These are phyloP conservation scores for Colletotrichum cordylinicola DNA, from an alignment of 2,329 filamentous ascomycete genomes.

Conservation along the genomic window DNA sequence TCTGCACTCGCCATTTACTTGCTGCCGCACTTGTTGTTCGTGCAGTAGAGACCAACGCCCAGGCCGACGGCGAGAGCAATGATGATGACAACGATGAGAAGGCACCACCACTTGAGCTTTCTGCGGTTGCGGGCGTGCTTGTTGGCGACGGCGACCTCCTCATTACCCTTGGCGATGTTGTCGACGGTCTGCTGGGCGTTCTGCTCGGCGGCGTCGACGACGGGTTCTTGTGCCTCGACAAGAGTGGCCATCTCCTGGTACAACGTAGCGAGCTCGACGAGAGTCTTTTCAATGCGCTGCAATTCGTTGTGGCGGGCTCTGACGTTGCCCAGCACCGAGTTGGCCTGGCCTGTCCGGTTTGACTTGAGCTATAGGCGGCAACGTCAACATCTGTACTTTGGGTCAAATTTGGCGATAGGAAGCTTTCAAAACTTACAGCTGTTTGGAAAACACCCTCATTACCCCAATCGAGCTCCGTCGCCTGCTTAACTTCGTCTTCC, in stretches of 20 bases:
- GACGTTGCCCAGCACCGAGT: conserved; percentile 77
- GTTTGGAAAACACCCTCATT: conserved; percentile 84
- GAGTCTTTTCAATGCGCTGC: conserved; percentile 78
- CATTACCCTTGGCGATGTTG: conserved; percentile 73
- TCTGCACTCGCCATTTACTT: background rate
- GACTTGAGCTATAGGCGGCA: conserved; percentile 65
- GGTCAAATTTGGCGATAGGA: background rate
- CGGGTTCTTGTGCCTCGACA: conserved; percentile 73
- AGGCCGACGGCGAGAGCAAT: conserved; percentile 61
- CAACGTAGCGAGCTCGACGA: conserved; percentile 71
- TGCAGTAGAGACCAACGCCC: conserved; percentile 39
- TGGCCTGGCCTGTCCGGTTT: conserved; percentile 77
- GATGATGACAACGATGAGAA: conserved; percentile 66
- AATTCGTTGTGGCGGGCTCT: conserved; percentile 85
- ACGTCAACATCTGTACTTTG: background rate
- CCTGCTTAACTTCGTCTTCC: conserved; percentile 73
- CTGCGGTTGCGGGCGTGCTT: conserved; percentile 69
- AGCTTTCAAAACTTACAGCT: conserved; percentile 62
- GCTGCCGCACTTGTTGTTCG: background rate
- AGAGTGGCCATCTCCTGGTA: conserved; percentile 79
- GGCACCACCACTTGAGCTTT: conserved; percentile 84
- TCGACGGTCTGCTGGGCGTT: conserved; percentile 70
- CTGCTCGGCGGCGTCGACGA: conserved; percentile 66
- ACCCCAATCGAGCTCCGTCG: conserved; percentile 74
- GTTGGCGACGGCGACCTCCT: conserved; percentile 72